Evolutionary conservation across 2,329 filamentous ascomycete genomes (phyloP), one percentile per base, ranked within the genome.

Genomic region (Trichophyton verrucosum): DNA sequence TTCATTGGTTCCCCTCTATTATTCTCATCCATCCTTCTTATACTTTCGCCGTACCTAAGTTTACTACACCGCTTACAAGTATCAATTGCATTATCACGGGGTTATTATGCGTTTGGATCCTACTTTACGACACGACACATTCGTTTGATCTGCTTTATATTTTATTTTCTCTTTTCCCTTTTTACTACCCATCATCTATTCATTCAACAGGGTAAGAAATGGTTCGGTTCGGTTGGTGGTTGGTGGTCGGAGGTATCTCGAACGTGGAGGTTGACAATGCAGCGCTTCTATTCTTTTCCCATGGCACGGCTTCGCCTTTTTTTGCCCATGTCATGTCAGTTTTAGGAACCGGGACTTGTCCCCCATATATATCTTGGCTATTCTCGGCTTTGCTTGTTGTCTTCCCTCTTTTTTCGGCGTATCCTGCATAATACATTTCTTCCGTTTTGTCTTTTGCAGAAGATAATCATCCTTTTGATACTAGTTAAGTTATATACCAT

Each of bases 71-170:
- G 3, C 51, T n/a, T 42, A n/a, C 36, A 44, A 33, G 55, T 44
- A 57, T 33, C n/a, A 27, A 53, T 57, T 57, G 55, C 55, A 57
- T 57, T 44, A 40, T 40, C 36, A 57, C 24, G 40, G 55, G 55
- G 55, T 57, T 57, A 55, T 51, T 38, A 55, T 55, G 51, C 20
- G 51, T 55, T 55, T 36, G 24, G 51, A 55, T 55, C n/a, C 24
- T 27, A 17, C 33, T 38, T 55, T 9, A 55, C 27, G 51, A 55
- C 51, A 55, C 51, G 13, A 20, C 51, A 24, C 55, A 57, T 44
- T 57, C 55, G 20, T 33, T 57, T 33, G 30, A 9, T 30, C 38
- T 42, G 17, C 55, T 57, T 42, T 57, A 33, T 30, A 42, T 57
- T 4, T 40, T 8, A 30, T 30, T 30, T 38, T n/a, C n/a, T 27